Percentiles rank a stretch among this genome's conserved stretches.
These are phyloP conservation scores for Wakefieldia striispora DNA, from an alignment of 768 basidiomycete genomes.

Conservation along the genomic window DNA sequence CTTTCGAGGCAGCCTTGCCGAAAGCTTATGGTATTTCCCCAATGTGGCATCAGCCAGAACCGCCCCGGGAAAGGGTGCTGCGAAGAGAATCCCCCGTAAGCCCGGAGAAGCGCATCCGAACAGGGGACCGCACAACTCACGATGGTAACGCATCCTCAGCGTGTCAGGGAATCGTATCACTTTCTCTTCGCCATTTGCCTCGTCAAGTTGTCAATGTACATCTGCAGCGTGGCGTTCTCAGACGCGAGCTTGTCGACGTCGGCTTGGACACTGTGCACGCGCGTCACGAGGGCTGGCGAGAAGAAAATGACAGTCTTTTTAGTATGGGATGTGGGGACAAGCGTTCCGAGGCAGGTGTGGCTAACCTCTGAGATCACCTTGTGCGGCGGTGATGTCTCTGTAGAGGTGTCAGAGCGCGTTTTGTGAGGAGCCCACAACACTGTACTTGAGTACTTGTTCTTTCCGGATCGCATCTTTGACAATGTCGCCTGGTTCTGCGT, in stretches of 20 bases:
- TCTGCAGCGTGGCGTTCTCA: constrained; percentile 79
- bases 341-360: constrained; percentile 2
- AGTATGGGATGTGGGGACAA: not conserved
- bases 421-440: constrained; percentile 21
- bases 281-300: constrained; percentile 57
- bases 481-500: constrained; percentile 53
- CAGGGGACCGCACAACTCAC: constrained; percentile 5
- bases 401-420: not conserved
- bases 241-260: constrained; percentile 81
- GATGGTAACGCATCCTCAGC: not conserved
- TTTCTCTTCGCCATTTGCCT: constrained; percentile 82
- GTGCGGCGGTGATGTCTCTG: constrained; percentile 74
- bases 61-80: not conserved
- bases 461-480: constrained; percentile 76
- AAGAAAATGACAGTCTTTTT: not conserved
- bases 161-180: constrained; percentile 30
- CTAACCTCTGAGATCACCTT: constrained; percentile 75
- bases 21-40: too few relatives aligned
- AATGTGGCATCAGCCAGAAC: too few relatives aligned
- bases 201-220: constrained; percentile 88
- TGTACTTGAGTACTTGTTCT: constrained; percentile 72
- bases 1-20: not conserved
- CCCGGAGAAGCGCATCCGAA: not conserved
- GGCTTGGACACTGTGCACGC: constrained; percentile 66
- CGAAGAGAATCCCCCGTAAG: not conserved